Conservation (phyloP, 2,329 filamentous ascomycete genomes). For the Scopulariopsis brevicaulis region DNA sequence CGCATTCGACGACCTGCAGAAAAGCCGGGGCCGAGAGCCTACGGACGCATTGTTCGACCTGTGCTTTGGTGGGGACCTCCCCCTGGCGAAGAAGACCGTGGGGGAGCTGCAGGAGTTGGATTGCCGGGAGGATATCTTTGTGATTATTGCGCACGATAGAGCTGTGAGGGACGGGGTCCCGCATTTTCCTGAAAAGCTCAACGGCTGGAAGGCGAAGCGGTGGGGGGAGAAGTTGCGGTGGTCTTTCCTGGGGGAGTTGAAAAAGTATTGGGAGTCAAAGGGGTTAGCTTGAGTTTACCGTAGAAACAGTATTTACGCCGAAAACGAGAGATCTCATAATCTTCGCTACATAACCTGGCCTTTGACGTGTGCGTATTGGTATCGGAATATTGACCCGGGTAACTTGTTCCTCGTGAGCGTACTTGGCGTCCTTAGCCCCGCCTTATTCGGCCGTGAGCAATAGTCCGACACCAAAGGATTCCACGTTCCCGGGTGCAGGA, state of each 20-base stretch:
- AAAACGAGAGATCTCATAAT: no score
- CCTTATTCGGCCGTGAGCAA: no score
- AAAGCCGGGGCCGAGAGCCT: constrained; percentile 9
- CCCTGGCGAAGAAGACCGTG: constrained; percentile 8
- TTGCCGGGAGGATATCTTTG: constrained; percentile 12
- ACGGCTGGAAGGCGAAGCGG: constrained; percentile 12
- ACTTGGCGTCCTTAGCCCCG: no score
- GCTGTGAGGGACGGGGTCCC: constrained; percentile 9
- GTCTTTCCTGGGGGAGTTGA: constrained; percentile 12
- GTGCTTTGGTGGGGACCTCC: constrained; percentile 12
- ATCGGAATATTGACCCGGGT: no score
- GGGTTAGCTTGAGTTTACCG: not conserved
- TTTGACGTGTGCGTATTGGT: not conserved
- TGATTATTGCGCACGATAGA: constrained; percentile 14
- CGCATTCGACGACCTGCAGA: constrained; percentile 12
- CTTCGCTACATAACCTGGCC: no score
- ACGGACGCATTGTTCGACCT: constrained; percentile 13
- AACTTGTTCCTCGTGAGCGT: no score
- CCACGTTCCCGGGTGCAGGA: no score
- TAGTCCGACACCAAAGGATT: no score
- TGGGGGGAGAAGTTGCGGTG: constrained; percentile 12
- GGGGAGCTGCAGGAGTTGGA: constrained; percentile 10
- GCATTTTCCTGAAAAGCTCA: constrained; percentile 12
- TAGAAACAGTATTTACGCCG: not conserved
- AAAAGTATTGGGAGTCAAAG: constrained; percentile 7